Evolutionary conservation across 345 rosid genomes (phyloP).

Genomic region (Garcia nutans): DNA sequence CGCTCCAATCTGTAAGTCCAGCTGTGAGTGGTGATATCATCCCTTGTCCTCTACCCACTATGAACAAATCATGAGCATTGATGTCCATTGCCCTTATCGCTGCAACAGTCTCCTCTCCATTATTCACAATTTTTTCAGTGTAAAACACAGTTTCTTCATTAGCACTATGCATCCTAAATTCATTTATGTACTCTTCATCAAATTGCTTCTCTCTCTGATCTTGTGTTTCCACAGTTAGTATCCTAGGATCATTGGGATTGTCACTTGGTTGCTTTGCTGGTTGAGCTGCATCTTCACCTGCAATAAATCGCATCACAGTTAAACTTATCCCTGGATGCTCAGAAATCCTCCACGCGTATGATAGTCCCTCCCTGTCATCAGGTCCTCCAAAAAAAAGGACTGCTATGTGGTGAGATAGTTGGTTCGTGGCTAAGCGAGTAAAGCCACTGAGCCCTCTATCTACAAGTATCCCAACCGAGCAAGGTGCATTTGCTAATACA

Average conservation of each 20-base stretch:
- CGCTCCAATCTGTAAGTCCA: slow-evolving; percentile 98
- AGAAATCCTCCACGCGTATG: slow-evolving; percentile 82
- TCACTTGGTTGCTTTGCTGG: neutral
- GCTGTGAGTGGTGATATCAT: slow-evolving; percentile 67
- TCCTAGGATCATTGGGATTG: slow-evolving; percentile 17
- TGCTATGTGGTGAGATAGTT: slow-evolving; percentile 59
- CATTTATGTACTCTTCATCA: slow-evolving; percentile 57
- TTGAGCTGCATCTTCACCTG: slow-evolving; percentile 41
- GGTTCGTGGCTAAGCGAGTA: slow-evolving; percentile 48
- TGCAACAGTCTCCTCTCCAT: slow-evolving; percentile 86
- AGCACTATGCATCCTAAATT: slow-evolving; percentile 45
- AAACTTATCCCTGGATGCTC: slow-evolving; percentile 65
- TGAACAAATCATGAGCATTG: slow-evolving; percentile 64
- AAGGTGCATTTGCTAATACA: slow-evolving; percentile 66
- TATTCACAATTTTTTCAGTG: slow-evolving; percentile 53
- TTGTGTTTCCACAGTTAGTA: slow-evolving; percentile 32
- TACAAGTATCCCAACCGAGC: slow-evolving; percentile 84
- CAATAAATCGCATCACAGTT: slow-evolving; percentile 55
- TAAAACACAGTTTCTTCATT: slow-evolving; percentile 47
- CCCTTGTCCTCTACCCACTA: slow-evolving; percentile 92
- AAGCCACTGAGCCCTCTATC: slow-evolving; percentile 77
- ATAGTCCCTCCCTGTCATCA: slow-evolving; percentile 79
- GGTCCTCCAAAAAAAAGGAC: slow-evolving; percentile 87
- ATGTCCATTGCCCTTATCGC: slow-evolving; percentile 64
- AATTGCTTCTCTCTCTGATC: slow-evolving; percentile 38